Conservation (phyloP, 2,329 filamentous ascomycete genomes). For the Pseudogymnoascus sp. region DNA sequence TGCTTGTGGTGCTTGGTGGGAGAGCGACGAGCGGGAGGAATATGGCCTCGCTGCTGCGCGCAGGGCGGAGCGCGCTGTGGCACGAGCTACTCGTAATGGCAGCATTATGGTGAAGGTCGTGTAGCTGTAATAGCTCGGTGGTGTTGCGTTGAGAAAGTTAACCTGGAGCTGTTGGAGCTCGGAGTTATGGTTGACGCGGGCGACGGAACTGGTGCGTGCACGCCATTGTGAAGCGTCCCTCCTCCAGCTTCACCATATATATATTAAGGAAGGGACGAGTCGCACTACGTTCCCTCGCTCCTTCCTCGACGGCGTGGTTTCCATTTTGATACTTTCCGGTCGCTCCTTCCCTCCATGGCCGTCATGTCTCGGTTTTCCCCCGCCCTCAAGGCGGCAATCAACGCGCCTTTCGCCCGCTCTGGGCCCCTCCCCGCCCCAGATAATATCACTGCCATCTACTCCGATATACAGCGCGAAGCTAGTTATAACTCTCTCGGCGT, state of each 20-base stretch:
- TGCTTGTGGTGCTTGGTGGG: constrained; percentile 23
- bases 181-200: not conserved
- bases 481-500: constrained; percentile 50
- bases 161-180: not conserved
- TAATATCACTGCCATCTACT: constrained; percentile 55
- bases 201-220: not conserved
- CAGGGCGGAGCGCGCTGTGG: constrained; percentile 19
- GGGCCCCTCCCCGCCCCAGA: constrained; percentile 55
- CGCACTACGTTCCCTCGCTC: not conserved
- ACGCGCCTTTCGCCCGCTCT: constrained; percentile 57
- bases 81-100: constrained; percentile 20
- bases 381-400: constrained; percentile 64
- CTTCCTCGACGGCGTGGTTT: not conserved
- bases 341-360: not conserved
- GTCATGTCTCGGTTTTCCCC: constrained; percentile 65
- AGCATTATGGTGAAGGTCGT: constrained; percentile 18
- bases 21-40: constrained; percentile 16
- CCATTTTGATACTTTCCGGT: not conserved
- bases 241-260: not conserved
- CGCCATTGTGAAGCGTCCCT: not conserved
- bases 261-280: not conserved
- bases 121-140: not conserved
- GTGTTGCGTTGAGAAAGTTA: not conserved
- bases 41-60: constrained; percentile 18
- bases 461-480: constrained; percentile 55